A percentile compares a stretch with the other conserved stretches of the same genome.
Conservation (phyloP, 2,329 filamentous ascomycete species). For the Fusarium verrucosum region DNA sequence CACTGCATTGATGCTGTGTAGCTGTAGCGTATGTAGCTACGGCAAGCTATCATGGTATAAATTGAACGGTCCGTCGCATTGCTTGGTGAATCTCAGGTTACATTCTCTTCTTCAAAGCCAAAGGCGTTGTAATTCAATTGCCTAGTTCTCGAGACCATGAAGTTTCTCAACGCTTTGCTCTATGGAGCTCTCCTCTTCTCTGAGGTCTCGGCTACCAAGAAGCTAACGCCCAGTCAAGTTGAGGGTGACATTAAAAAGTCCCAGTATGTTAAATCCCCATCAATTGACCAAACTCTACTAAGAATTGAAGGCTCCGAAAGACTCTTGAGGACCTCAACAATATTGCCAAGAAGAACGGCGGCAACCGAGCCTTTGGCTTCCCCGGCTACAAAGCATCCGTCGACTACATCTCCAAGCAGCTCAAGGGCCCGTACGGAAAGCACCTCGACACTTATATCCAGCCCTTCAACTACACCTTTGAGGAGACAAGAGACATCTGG, state of each 20-base stretch:
- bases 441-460: constrained; percentile 58
- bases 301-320: constrained; percentile 57
- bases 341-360: constrained; percentile 64
- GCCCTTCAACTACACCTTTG: constrained; percentile 58
- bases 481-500: constrained; percentile 53
- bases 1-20: constrained; percentile 5
- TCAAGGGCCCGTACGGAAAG: constrained; percentile 51
- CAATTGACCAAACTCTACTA: not conserved
- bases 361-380: constrained; percentile 68
- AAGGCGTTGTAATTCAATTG: not conserved
- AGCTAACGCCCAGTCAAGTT: constrained; percentile 38
- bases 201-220: constrained; percentile 33
- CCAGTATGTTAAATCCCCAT: constrained; percentile 17
- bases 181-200: constrained; percentile 36
- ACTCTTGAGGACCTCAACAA: constrained; percentile 64
- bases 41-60: constrained; percentile 17
- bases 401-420: constrained; percentile 63
- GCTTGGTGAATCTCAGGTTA: not conserved
- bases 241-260: constrained; percentile 40
- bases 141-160: constrained; percentile 24
- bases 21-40: constrained; percentile 7
- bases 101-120: not conserved
- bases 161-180: constrained; percentile 34
- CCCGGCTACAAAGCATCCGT: constrained; percentile 67
- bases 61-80: constrained; percentile 7